Base-by-base conservation (phyloP, 2,329 filamentous ascomycete species). In the Stagonosporopsis vannaccii region DNA sequence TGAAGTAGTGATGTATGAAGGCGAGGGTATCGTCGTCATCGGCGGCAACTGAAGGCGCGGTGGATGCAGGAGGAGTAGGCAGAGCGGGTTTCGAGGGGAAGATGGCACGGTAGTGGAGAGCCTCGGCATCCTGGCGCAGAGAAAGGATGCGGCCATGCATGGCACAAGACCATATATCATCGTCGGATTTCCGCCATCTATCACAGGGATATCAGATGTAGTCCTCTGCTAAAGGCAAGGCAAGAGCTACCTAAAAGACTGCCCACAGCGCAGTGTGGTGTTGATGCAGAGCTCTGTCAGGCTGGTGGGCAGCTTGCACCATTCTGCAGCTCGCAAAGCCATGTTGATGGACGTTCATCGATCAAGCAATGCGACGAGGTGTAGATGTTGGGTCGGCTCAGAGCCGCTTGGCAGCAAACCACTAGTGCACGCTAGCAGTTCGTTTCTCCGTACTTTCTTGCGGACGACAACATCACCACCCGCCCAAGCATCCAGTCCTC, bases 241-340 rank as follows among this genome's bases (percentile, higher is more conserved):
- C 12, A 45, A 13, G 7, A n/a, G 35, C 56, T 75, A 86, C 85
- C 86, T 80, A 66, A 99, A 99, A 0, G 94, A 97, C 75, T 99
- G 95, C 3, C 95, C 95, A 74, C 95, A 99, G 60, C 94, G 88
- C 30, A 99, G 81, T 0, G 92, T 97, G 0, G 94, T 99, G 68
- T 97, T 92, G 63, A 99, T 92, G 74, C 92, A 97, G 4, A 99
- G 85, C 73, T 99, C 95, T 4, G 88, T 85, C 30, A 97, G 79
- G 58, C 83, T 90, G 36, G 97, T 80, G 22, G 95, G 92, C 65
- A 99, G 79, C 79, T 91, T 96, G 62, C 87, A 87, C 95, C 95
- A 99, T 73, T 91, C 90, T 15, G 88, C 82, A n/a, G 86, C 80
- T 26, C 82, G 82, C 30, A 80, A 65, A 28, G 75, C 73, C 79